Base-by-base conservation (phyloP, 1,139 yeast species). In the Entelexis paramagnoliae region DNA sequence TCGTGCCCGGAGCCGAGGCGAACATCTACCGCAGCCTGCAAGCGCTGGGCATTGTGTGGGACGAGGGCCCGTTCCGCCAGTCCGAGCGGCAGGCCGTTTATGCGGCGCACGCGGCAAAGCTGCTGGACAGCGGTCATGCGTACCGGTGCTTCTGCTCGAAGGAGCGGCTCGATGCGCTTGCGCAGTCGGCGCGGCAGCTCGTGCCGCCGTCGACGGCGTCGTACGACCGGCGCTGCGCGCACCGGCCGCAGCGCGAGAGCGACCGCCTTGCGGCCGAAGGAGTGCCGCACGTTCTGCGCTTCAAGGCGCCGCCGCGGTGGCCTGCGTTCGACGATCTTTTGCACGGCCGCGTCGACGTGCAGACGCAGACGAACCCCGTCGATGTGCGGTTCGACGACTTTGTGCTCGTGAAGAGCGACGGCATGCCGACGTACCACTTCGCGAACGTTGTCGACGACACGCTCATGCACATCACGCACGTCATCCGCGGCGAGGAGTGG, bases 401-500 rank as follows among this genome's bases (percentile, higher is more conserved):
- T 30, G 85, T 91, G 9, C 72, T 91, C 38, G 68, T 91, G 65
- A 91, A 93, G 65, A 83, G 95, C 9, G 97, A 91, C 64, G 91
- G 93, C 0, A 71, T 86, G 57, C 99, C 99, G 17, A 91, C 99
- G 0, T 91, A 91, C 62, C 99, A 91, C 68, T 82, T 91, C 63
- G 98, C 98, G 20, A 89, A 87, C 62, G 96, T 91, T 2, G 79
- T 91, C 2, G 99, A 91, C 63, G 99, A 91, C 65, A 95, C 89
- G 65, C 68, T 84, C 48, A 93, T 91, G 98, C 68, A 78, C 47
- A 84, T 91, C 41, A 85, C 96, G 0, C 97, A 93, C 66, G 98
- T 91, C 10, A 80, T 91, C 11, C 74, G 99, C 58, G 99, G 99
- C 35, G 98, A 91, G 64, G 97, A 91, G 66, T 93, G 99, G 99